Base-by-base conservation (phyloP, 768 basidiomycete genomes). In the Termitomyces titanicus region DNA sequence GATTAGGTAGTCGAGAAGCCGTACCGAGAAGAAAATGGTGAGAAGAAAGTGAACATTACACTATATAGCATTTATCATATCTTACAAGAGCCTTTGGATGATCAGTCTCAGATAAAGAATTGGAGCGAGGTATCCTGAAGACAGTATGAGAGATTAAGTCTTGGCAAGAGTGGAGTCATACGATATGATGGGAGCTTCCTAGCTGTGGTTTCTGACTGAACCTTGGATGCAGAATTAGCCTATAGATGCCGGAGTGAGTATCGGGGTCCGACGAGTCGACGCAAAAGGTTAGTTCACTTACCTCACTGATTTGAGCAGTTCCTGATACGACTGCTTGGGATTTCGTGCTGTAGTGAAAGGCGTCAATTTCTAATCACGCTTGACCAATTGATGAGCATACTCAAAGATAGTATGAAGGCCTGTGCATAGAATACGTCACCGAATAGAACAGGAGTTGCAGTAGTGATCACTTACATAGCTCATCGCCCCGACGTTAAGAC, bases 401-500 rank as follows among this genome's bases (percentile, higher is more conserved):
- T 74, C 51, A 89, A 60, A 0, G 82, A 69, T 3, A 67, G 71
- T 45, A 86, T 75, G 62, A 89, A 86, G 0, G 86, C 88, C 86
- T 90, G 61, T 8, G 43, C 27, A 15, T 8, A n/a, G n/a, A 35
- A 29, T 34, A 8, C 50, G 31, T 58, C 20, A 52, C 18, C 50
- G 35, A 46, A 27, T 48, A 39, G 27, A 5, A 20, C 51, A 44
- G 12, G 31, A 17, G 15, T 34, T 17, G n/a, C 50, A 53, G 29
- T 42, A 13, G 34, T 22, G 20, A 17, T 35, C 20, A 42, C 86
- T 47, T 64, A 89, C 88, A 69, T 86, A 78, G 67, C 87, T 89
- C 85, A 91, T 91, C 3, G 89, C 89, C 2, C 89, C 89, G 7
- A 87, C 84, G 0, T 88, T 85, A 4, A 80, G 72, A 20, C 85